A percentile compares a stretch with the other conserved stretches of the same genome.
Evolutionary conservation across 2,329 filamentous ascomycete genomes (phyloP).

Genomic region (Xylaria sp.): DNA sequence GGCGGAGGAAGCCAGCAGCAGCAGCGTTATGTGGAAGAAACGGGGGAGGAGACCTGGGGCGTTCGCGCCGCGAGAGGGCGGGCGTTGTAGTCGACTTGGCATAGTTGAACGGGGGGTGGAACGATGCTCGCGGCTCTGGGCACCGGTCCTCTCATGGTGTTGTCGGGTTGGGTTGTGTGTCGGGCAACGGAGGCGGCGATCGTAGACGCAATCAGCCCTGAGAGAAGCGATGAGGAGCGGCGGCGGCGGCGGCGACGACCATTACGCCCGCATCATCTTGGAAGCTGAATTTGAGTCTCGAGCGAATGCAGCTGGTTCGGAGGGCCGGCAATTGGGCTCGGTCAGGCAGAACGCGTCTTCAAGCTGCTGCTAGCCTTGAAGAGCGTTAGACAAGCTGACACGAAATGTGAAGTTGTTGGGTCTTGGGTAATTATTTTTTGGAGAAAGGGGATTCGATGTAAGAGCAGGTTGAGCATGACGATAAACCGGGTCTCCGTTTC

Average conservation of each 20-base stretch:
- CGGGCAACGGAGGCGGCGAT: constrained; percentile 25
- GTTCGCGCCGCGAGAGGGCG: constrained; percentile 10
- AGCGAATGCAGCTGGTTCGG: constrained; percentile 30
- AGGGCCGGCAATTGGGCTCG: constrained; percentile 16
- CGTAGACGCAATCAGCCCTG: constrained; percentile 37
- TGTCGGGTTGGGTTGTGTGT: constrained; percentile 17
- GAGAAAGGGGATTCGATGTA: constrained; percentile 33
- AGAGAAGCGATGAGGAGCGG: constrained; percentile 35
- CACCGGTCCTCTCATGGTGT: constrained; percentile 44
- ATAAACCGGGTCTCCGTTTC: constrained; percentile 29
- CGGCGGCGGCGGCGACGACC: constrained; percentile 41
- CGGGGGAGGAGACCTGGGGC: constrained; percentile 13
- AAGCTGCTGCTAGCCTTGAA: constrained; percentile 2
- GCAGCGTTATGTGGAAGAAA: constrained; percentile 40
- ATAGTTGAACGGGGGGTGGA: constrained; percentile 22
- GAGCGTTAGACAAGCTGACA: constrained; percentile 10
- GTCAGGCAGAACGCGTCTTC: constrained; percentile 4
- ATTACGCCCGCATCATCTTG: constrained; percentile 46
- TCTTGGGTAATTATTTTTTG: constrained; percentile 28
- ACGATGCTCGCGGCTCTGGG: constrained; percentile 28
- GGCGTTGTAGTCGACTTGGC: constrained; percentile 26
- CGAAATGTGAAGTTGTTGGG: constrained; percentile 23
- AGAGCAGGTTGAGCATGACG: constrained; percentile 31
- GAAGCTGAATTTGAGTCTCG: constrained; percentile 34
- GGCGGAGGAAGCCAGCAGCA: constrained; percentile 54